phyloP scores from a whole-genome alignment of 1,284 basidiomycete species.

The Athelia sp. region DNA sequence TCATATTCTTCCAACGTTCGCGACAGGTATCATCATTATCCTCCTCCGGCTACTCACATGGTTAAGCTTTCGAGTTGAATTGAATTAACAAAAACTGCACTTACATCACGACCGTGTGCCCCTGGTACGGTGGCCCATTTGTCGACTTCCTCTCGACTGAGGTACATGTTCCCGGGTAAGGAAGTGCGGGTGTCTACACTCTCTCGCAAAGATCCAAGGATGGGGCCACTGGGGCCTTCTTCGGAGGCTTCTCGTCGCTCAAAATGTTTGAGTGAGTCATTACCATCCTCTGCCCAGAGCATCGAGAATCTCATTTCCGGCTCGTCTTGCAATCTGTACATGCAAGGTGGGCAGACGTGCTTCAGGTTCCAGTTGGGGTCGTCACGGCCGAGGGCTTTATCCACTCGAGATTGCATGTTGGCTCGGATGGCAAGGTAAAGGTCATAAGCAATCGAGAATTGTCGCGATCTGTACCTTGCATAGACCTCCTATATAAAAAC shows the following conservation, averaged over 20 bases:
- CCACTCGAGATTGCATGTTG: not conserved
- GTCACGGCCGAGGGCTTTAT: slow-evolving; percentile 8
- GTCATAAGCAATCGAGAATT: slow-evolving; percentile 8
- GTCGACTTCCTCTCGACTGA: slow-evolving; percentile 6
- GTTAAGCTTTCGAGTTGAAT: not conserved
- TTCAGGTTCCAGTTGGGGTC: slow-evolving; percentile 4
- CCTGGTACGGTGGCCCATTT: slow-evolving; percentile 1
- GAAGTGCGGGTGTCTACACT: slow-evolving; percentile 2
- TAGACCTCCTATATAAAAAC: slow-evolving; percentile 6
- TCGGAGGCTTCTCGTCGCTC: not conserved
- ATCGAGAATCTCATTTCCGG: not conserved
- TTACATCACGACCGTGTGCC: not conserved
- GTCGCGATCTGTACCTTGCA: slow-evolving; percentile 3
- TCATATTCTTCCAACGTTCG: slow-evolving; percentile 13
- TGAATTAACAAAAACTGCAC: not conserved
- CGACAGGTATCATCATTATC: slow-evolving; percentile 9
- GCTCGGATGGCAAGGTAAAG: slow-evolving; percentile 6
- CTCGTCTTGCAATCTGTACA: slow-evolving; percentile 5
- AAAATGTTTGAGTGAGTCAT: slow-evolving; percentile 5
- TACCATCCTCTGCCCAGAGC: slow-evolving; percentile 5
- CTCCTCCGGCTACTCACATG: not conserved
- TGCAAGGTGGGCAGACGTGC: slow-evolving; percentile 7
- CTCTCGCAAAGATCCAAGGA: not conserved
- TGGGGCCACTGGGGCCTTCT: not conserved
- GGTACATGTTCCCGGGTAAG: slow-evolving; percentile 3